These are phyloP conservation scores for Colletotrichum sp. DNA, from an alignment of 2,329 filamentous ascomycete genomes.

Conservation along the genomic window DNA sequence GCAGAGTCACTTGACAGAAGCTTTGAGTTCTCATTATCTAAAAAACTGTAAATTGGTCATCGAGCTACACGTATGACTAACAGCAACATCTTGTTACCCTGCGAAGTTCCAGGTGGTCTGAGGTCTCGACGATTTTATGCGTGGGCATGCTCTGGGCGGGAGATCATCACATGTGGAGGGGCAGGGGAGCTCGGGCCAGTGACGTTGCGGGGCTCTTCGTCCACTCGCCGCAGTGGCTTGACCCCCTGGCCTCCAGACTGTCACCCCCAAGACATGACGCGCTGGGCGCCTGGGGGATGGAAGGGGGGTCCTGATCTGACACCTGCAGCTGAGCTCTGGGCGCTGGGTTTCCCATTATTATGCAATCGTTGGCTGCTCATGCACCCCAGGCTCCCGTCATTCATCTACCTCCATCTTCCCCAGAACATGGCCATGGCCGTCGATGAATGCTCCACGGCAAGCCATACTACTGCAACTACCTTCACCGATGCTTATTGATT, in stretches of 20 bases:
- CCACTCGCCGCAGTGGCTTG: not conserved
- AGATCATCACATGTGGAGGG: constrained; percentile 6
- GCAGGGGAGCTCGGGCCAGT: constrained; percentile 12
- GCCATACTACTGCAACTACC: not conserved
- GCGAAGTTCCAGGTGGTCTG: not conserved
- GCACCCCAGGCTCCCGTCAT: not conserved
- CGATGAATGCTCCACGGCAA: not conserved
- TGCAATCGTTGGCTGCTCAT: not conserved
- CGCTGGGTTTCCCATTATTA: not conserved
- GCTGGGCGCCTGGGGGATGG: not conserved
- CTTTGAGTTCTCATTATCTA: not conserved
- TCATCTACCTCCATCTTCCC: not conserved
- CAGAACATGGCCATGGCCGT: not conserved
- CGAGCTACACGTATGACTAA: not conserved
- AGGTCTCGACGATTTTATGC: not conserved
- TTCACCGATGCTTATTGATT: not conserved
- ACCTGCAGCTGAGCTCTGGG: not conserved
- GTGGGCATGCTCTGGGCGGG: not conserved
- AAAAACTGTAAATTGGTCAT: not conserved
- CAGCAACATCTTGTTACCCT: not conserved
- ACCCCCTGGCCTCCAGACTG: not conserved
- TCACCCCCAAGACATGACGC: not conserved
- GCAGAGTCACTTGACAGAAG: not conserved
- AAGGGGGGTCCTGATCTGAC: not conserved
- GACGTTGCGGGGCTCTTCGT: not conserved